phyloP scores from a whole-genome alignment of 2,329 filamentous ascomycete genomes.

The Corynespora cassiicola region DNA sequence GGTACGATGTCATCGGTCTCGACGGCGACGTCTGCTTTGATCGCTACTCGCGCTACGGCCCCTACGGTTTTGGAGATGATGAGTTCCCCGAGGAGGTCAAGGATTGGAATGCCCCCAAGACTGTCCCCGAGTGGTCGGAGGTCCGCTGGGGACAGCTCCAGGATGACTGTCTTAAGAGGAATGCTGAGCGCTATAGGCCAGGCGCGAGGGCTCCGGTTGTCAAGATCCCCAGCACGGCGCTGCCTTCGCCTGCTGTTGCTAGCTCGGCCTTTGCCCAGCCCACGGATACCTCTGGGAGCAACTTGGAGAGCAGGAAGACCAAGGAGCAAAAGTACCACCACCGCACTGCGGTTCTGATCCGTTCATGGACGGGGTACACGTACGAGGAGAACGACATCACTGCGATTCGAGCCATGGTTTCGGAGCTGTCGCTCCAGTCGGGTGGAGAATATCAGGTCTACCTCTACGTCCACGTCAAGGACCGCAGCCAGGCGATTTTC shows the following conservation, averaged over 20 bases:
- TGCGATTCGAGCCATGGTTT: constrained; percentile 54
- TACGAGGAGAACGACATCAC: constrained; percentile 56
- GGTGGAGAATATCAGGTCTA: constrained; percentile 58
- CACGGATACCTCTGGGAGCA: constrained; percentile 33
- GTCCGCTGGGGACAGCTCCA: constrained; percentile 77
- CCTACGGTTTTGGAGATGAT: constrained; percentile 65
- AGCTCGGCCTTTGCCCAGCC: constrained; percentile 38
- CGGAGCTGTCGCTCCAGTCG: constrained; percentile 53
- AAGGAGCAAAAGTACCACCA: constrained; percentile 45
- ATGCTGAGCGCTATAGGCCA: constrained; percentile 66
- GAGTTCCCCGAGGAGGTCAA: constrained; percentile 56
- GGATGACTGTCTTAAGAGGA: constrained; percentile 68
- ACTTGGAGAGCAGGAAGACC: constrained; percentile 28
- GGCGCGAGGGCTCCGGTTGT: constrained; percentile 47
- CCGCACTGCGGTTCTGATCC: constrained; percentile 54
- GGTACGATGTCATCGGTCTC: constrained; percentile 46
- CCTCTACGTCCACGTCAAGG: constrained; percentile 58
- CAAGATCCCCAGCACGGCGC: constrained; percentile 33
- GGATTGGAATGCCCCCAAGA: constrained; percentile 45
- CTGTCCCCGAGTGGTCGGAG: constrained; percentile 63
- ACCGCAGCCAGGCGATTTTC: constrained; percentile 64
- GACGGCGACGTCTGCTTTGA: constrained; percentile 69
- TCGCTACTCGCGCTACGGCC: constrained; percentile 57
- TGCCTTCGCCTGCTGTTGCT: constrained; percentile 31
- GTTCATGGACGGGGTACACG: constrained; percentile 54